Evolutionary conservation across 768 basidiomycete genomes (phyloP).

Genomic region (Lenzites betulinus): DNA sequence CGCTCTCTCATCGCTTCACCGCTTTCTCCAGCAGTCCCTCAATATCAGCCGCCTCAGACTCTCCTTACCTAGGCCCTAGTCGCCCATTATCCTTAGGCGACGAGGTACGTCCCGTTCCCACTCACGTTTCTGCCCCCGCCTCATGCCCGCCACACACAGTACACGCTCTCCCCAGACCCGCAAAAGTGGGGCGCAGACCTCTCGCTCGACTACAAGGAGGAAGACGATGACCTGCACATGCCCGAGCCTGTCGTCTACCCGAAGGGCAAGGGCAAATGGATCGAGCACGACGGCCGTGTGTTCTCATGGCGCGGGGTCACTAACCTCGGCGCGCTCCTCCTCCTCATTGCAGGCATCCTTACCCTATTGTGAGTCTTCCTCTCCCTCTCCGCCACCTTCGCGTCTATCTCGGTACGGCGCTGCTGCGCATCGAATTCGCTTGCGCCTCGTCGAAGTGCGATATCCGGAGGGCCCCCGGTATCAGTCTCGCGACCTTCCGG

Average conservation of each 20-base stretch:
- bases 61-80: conserved; percentile 30
- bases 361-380: conserved; percentile 32
- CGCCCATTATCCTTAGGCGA: conserved; percentile 31
- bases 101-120: conserved; percentile 18
- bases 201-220: conserved; percentile 35
- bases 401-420: not conserved
- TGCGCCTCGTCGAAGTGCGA: not conserved
- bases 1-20: conserved; percentile 26
- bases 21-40: conserved; percentile 25
- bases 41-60: conserved; percentile 28
- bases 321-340: conserved; percentile 43
- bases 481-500: not conserved
- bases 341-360: conserved; percentile 35
- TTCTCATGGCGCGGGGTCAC: conserved; percentile 40
- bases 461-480: not conserved
- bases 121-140: not conserved
- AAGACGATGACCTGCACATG: conserved; percentile 41
- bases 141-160: conserved; percentile 28
- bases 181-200: conserved; percentile 37
- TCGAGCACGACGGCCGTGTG: conserved; percentile 39
- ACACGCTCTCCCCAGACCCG: conserved; percentile 39
- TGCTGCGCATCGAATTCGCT: not conserved
- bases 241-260: conserved; percentile 30
- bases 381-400: not conserved
- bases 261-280: conserved; percentile 29